A percentile compares a stretch with the other conserved stretches of the same genome.
These are phyloP conservation scores for Eutypella sp. DNA, from an alignment of 2,329 filamentous ascomycete genomes.

Conservation along the genomic window DNA sequence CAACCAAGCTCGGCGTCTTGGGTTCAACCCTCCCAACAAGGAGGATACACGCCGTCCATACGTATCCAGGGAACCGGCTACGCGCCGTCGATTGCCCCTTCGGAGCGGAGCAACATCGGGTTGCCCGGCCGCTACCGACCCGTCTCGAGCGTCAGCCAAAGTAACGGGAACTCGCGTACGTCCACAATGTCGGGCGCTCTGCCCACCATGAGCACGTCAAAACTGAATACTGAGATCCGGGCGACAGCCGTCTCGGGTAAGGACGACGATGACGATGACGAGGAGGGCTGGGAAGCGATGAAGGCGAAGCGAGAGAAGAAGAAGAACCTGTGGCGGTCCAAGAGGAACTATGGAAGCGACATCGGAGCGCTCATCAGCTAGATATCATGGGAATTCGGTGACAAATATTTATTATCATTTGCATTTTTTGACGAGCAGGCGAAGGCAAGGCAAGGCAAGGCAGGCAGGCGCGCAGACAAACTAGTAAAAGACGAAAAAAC, in stretches of 20 bases:
- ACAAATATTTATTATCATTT: neutral
- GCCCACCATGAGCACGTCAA: constrained; percentile 33
- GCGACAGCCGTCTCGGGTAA: constrained; percentile 36
- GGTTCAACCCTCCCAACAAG: constrained; percentile 42
- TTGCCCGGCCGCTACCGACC: constrained; percentile 86
- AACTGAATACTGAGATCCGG: constrained; percentile 34
- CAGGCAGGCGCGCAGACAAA: no score
- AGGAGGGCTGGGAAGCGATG: constrained; percentile 67
- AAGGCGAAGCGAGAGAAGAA: constrained; percentile 65
- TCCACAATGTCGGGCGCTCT: constrained; percentile 40
- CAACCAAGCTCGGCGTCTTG: constrained; percentile 60
- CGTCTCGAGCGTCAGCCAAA: constrained; percentile 61
- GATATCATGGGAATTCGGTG: no score
- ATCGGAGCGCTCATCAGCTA: constrained; percentile 44
- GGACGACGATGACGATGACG: constrained; percentile 57
- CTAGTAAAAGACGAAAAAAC: no score
- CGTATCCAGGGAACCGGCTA: constrained; percentile 56
- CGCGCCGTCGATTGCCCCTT: constrained; percentile 87
- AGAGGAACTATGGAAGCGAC: constrained; percentile 48
- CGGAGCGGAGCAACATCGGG: constrained; percentile 90
- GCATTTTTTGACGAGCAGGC: no score
- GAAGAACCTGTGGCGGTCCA: constrained; percentile 59
- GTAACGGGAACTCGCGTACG: constrained; percentile 30
- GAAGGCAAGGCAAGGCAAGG: no score
- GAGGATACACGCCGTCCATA: constrained; percentile 47